Percentiles rank a stretch among this genome's conserved stretches.
These are phyloP conservation scores for Hordeum marinum DNA, from an alignment of 176 grass and related monocot genomes.

Conservation along the genomic window DNA sequence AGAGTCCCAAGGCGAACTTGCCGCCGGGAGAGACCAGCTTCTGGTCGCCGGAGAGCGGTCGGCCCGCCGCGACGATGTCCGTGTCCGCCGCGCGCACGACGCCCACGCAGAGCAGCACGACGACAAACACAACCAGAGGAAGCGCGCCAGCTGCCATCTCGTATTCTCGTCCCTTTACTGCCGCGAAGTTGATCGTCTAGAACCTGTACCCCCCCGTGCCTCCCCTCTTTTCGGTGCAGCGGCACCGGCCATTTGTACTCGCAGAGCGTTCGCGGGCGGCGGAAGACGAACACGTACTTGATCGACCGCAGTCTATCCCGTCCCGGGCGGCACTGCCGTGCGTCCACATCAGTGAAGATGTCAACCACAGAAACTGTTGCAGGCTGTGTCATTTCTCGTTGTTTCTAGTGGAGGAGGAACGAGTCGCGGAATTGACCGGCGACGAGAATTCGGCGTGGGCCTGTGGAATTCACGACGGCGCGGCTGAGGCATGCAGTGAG, in stretches of 20 bases:
- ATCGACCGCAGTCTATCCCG: background rate
- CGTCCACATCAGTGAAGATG: background rate
- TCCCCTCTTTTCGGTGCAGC: background rate
- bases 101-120: background rate
- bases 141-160: background rate
- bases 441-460: too few species aligned
- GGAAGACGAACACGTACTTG: background rate
- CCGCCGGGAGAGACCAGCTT: conserved; percentile 21
- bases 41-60: conserved; percentile 2
- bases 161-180: background rate
- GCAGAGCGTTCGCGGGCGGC: too few species aligned
- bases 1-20: conserved; percentile 37
- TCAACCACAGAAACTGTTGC: background rate
- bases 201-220: background rate
- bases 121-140: background rate
- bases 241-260: background rate
- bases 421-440: background rate
- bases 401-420: background rate
- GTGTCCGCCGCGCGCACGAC: background rate
- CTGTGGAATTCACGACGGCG: background rate
- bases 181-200: background rate
- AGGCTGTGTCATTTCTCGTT: too few species aligned
- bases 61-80: background rate
- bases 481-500: background rate
- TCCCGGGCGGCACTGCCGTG: background rate